These are phyloP conservation scores for Arachnomyces sp. DNA, from an alignment of 2,329 filamentous ascomycete species.

Conservation along the genomic window DNA sequence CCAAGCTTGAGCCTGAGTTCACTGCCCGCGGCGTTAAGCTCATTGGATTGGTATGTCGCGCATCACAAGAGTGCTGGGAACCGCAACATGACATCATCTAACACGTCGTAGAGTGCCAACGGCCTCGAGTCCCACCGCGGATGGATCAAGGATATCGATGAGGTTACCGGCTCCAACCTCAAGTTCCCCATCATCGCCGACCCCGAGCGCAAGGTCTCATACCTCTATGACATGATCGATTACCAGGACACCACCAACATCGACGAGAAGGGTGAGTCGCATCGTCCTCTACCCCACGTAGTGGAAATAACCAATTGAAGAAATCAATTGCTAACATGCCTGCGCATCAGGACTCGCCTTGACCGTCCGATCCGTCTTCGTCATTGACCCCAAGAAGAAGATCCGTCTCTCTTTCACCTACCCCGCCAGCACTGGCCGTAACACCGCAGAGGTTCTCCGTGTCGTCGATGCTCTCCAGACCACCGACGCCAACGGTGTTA, in stretches of 20 bases:
- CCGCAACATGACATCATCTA: background rate
- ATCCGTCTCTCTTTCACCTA: constrained; percentile 89
- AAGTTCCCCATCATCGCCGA: constrained; percentile 75
- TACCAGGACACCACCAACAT: constrained; percentile 75
- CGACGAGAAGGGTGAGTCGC: constrained; percentile 55
- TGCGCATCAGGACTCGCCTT: constrained; percentile 59
- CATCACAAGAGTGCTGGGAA: background rate
- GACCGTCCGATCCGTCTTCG: constrained; percentile 89
- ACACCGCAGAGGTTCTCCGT: constrained; percentile 69
- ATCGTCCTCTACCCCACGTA: background rate
- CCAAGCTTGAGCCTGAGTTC: constrained; percentile 82
- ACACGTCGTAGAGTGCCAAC: constrained; percentile 55
- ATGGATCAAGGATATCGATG: constrained; percentile 86
- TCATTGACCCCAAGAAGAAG: constrained; percentile 90
- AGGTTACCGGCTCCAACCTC: constrained; percentile 63
- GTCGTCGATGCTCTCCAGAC: constrained; percentile 72
- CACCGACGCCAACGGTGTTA: constrained; percentile 80
- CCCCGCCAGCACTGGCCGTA: constrained; percentile 81
- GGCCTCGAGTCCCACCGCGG: constrained; percentile 71
- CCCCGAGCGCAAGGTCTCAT: constrained; percentile 68
- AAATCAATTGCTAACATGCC: no score
- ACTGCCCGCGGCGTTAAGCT: constrained; percentile 80
- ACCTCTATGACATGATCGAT: constrained; percentile 74
- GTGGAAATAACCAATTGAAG: no score
- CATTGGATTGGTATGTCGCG: constrained; percentile 59